A percentile compares a stretch with the other conserved stretches of the same genome.
These are phyloP conservation scores for Euphorbia tirucalli DNA, from an alignment of 345 rosid genomes.

Conservation along the genomic window DNA sequence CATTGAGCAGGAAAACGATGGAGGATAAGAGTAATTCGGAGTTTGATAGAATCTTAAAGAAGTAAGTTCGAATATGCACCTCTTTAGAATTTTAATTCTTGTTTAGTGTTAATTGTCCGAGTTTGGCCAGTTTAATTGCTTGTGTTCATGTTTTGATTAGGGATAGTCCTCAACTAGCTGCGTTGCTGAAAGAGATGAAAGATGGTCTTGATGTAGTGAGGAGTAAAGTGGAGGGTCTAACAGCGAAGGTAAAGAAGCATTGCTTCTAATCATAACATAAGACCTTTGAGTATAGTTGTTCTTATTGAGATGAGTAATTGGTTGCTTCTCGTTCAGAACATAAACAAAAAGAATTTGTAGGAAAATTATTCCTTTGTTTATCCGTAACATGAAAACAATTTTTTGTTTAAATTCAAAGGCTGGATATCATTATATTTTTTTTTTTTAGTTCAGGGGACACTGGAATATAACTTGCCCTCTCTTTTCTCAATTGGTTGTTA, in stretches of 20 bases:
- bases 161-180: conserved; percentile 62
- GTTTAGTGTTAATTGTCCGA: not conserved
- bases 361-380: no score
- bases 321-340: not conserved
- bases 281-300: no score
- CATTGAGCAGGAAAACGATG: conserved; percentile 7
- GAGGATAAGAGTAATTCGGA: not conserved
- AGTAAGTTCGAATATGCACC: conserved; percentile 1
- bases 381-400: no score
- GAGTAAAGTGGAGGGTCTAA: conserved; percentile 67
- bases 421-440: no score
- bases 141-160: conserved; percentile 30
- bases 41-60: not conserved
- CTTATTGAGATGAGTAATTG: no score
- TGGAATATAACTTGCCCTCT: no score
- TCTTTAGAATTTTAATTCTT: not conserved
- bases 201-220: conserved; percentile 70
- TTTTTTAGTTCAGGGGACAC: no score
- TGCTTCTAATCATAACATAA: not conserved
- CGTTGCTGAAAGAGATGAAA: conserved; percentile 69
- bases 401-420: no score
- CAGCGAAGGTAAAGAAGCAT: conserved; percentile 51
- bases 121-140: not conserved
- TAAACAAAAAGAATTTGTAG: no score
- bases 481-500: no score